phyloP scores from a whole-genome alignment of 257 asterid species.

The Catharanthus roseus region DNA sequence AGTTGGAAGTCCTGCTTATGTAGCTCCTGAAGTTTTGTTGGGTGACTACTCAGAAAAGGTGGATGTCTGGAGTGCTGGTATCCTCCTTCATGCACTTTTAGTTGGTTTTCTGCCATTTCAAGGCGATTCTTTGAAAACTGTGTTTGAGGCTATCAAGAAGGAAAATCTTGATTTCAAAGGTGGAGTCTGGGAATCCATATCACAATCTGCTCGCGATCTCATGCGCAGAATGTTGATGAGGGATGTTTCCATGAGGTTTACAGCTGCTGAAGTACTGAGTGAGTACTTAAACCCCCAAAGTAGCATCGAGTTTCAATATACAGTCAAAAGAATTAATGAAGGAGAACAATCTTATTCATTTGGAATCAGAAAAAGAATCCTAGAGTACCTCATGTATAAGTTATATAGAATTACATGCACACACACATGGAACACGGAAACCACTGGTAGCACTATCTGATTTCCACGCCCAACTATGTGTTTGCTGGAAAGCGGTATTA shows the following conservation, averaged over 20 bases:
- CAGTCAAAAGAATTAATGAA: not conserved
- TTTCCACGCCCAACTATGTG: not conserved
- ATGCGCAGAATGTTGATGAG: slow-evolving; percentile 64
- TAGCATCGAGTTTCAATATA: not conserved
- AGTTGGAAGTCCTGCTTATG: slow-evolving; percentile 90
- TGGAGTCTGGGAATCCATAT: slow-evolving; percentile 60
- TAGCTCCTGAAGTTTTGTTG: slow-evolving; percentile 78
- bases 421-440: not conserved
- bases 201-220: slow-evolving; percentile 73
- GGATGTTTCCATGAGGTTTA: slow-evolving; percentile 47
- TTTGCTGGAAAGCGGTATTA: too few relatives aligned
- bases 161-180: slow-evolving; percentile 52
- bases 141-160: slow-evolving; percentile 77
- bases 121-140: slow-evolving; percentile 61
- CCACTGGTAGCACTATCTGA: not conserved
- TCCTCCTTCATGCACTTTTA: slow-evolving; percentile 80
- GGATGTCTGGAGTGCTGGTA: slow-evolving; percentile 91
- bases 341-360: too few relatives aligned
- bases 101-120: slow-evolving; percentile 76
- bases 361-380: not conserved
- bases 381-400: not conserved
- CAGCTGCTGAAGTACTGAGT: slow-evolving; percentile 73
- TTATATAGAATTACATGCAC: not conserved
- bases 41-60: slow-evolving; percentile 85
- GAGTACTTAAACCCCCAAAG: slow-evolving; percentile 27